Conservation (phyloP, 2,329 filamentous ascomycete genomes). For the Calonectria multiphialidica region DNA sequence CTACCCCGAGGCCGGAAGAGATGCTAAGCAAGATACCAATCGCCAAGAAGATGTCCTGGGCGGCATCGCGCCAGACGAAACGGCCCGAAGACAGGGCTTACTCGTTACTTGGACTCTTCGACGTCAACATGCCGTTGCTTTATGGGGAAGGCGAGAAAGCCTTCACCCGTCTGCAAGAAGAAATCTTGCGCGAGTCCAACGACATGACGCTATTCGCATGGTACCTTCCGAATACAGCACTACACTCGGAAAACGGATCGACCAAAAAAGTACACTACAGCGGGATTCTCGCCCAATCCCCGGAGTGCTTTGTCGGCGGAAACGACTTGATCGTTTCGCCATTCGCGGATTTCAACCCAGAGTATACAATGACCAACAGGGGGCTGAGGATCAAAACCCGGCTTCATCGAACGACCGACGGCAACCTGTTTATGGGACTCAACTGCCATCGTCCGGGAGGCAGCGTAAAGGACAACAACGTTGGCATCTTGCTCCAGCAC, state of each 20-base stretch:
- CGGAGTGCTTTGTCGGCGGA: not conserved
- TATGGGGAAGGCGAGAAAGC: not conserved
- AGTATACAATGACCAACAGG: not conserved
- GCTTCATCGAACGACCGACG: not conserved
- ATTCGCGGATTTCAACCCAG: not conserved
- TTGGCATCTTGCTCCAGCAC: not conserved
- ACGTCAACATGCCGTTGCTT: not conserved
- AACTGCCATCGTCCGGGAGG: not conserved
- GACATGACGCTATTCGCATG: not conserved
- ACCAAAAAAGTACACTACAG: not conserved
- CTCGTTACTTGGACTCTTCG: not conserved
- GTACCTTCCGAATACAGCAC: not conserved
- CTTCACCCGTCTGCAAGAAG: not conserved
- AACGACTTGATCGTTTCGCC: not conserved
- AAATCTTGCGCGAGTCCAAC: not conserved
- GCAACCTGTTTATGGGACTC: not conserved
- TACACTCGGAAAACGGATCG: not conserved
- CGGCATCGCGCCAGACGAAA: not conserved
- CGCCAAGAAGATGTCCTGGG: not conserved
- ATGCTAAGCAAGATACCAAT: not conserved
- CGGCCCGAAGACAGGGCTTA: not conserved
- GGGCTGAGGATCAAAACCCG: not conserved
- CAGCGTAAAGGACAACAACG: not conserved
- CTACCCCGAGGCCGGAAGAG: not conserved
- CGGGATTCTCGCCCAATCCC: not conserved